These are phyloP conservation scores for Porcisia deanei DNA, from an alignment of 208 protist species.

Conservation along the genomic window DNA sequence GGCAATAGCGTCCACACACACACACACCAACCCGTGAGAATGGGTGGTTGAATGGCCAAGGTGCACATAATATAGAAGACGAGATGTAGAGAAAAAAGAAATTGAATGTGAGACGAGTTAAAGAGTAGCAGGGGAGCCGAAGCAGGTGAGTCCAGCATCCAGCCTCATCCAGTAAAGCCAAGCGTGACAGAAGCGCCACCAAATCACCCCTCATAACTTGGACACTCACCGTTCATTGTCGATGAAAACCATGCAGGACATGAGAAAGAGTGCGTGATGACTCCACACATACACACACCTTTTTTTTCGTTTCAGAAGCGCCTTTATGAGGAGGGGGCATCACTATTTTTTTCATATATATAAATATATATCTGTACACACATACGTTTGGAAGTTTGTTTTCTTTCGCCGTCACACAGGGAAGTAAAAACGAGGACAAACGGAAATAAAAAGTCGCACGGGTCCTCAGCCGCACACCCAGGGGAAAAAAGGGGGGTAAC, in stretches of 20 bases:
- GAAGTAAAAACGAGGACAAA: neutral
- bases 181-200: neutral
- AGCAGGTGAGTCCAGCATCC: neutral
- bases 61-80: neutral
- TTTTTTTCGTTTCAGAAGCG: neutral
- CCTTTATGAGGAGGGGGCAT: neutral
- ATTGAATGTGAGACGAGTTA: slow-evolving; percentile 1
- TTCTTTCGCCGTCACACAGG: neutral
- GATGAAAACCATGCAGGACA: neutral
- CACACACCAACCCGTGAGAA: neutral
- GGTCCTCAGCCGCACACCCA: slow-evolving; percentile 3
- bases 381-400: neutral
- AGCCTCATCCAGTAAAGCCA: neutral
- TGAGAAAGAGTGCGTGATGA: no score
- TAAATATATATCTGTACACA: neutral
- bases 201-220: slow-evolving; percentile 3
- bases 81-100: slow-evolving; percentile 7
- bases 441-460: slow-evolving; percentile 6
- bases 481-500: slow-evolving; percentile 1
- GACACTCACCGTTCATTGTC: neutral
- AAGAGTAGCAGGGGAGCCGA: slow-evolving; percentile 4
- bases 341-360: neutral
- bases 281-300: no score
- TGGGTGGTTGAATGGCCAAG: neutral
- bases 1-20: neutral